Evolutionary conservation across 306 rosid genomes (phyloP).

Genomic region (Casuarina equisetifolia): DNA sequence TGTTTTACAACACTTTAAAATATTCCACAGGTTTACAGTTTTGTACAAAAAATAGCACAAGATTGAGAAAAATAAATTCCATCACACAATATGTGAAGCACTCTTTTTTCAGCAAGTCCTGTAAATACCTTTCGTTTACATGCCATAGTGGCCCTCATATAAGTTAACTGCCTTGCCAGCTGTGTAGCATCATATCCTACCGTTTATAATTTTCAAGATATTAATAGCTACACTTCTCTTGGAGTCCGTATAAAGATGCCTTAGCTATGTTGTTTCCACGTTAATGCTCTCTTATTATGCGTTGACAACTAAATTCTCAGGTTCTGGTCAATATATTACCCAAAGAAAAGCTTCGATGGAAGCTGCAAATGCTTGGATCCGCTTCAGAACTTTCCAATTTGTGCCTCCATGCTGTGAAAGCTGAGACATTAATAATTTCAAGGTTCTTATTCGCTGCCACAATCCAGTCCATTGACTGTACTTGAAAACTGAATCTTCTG

Average conservation of each 20-base stretch:
- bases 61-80: too few relatives aligned
- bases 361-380: slow-evolving; percentile 65
- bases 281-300: slow-evolving; percentile 28
- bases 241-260: slow-evolving; percentile 9
- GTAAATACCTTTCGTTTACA: neutral
- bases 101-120: too few relatives aligned
- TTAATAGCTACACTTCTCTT: slow-evolving; percentile 10
- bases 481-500: slow-evolving; percentile 1
- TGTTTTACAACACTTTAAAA: too few relatives aligned
- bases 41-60: too few relatives aligned
- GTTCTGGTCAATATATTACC: slow-evolving; percentile 76
- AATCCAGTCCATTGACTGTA: slow-evolving; percentile 8
- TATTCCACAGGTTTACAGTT: too few relatives aligned
- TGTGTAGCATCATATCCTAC: too few relatives aligned
- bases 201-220: neutral
- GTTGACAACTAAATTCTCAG: slow-evolving; percentile 47
- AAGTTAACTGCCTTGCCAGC: too few relatives aligned
- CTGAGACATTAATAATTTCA: slow-evolving; percentile 74
- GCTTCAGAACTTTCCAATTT: slow-evolving; percentile 71
- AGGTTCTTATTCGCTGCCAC: slow-evolving; percentile 46
- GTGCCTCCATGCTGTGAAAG: slow-evolving; percentile 72
- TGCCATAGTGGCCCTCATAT: neutral
- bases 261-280: neutral
- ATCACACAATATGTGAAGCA: too few relatives aligned
- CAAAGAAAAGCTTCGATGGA: slow-evolving; percentile 78